Percentiles rank a stretch among this genome's conserved stretches.
These are phyloP conservation scores for Kazachstania sp. DNA, from an alignment of 1,139 yeast species.

Conservation along the genomic window DNA sequence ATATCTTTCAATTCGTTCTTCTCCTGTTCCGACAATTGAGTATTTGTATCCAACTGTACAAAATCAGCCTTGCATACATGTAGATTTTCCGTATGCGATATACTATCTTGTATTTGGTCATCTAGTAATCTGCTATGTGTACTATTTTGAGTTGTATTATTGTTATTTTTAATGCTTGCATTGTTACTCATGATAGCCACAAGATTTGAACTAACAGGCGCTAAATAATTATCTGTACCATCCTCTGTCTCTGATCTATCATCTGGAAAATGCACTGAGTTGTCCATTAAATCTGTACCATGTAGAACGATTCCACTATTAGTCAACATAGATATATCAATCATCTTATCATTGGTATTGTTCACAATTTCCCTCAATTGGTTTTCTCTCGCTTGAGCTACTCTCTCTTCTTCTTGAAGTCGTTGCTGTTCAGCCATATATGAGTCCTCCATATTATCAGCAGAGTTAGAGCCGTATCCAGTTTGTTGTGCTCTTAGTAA, in stretches of 20 bases:
- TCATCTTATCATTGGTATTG: slow-evolving; percentile 33
- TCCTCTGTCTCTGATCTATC: slow-evolving; percentile 1
- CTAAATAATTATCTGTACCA: neutral
- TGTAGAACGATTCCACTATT: slow-evolving; percentile 29
- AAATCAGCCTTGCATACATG: neutral
- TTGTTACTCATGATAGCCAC: slow-evolving; percentile 5
- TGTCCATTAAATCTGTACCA: slow-evolving; percentile 15
- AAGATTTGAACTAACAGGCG: neutral
- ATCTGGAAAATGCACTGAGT: neutral
- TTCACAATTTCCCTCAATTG: slow-evolving; percentile 34
- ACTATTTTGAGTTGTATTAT: neutral
- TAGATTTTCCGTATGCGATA: neutral
- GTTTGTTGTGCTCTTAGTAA: slow-evolving; percentile 26
- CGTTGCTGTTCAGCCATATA: slow-evolving; percentile 17
- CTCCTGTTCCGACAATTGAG: neutral
- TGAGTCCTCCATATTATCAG: slow-evolving; percentile 11
- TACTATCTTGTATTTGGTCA: slow-evolving; percentile 1
- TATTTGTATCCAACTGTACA: slow-evolving; percentile 2
- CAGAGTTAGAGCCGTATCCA: slow-evolving; percentile 21
- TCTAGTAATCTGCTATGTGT: neutral
- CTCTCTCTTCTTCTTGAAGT: slow-evolving; percentile 27
- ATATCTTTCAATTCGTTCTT: neutral
- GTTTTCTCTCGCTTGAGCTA: slow-evolving; percentile 28
- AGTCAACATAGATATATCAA: slow-evolving; percentile 31
- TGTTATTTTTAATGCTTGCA: slow-evolving; percentile 2